These are phyloP conservation scores for Verticillium albo-atrum DNA, from an alignment of 2,329 filamentous ascomycete species.

Conservation along the genomic window DNA sequence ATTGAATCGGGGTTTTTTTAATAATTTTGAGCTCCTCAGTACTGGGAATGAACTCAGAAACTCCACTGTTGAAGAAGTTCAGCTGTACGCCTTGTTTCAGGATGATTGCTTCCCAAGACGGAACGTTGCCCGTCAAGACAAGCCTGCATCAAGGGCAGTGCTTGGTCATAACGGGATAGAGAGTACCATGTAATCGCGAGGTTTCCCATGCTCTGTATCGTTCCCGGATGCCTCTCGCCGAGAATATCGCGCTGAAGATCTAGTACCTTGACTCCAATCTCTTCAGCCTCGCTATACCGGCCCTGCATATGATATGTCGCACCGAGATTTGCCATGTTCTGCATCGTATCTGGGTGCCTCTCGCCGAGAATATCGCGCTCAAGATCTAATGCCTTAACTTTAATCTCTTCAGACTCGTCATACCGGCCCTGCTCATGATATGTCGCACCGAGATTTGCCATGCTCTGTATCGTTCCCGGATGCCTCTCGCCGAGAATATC, in stretches of 20 bases:
- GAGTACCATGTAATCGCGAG: neutral
- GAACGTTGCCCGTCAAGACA: neutral
- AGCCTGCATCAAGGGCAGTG: neutral
- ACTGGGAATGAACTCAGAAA: neutral
- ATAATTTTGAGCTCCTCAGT: neutral
- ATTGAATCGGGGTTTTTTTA: too few relatives aligned
- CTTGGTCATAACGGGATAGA: neutral
- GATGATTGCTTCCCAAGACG: neutral
- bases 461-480: neutral
- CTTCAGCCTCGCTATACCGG: conserved; percentile 13
- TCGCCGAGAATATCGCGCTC: neutral
- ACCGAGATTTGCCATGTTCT: conserved; percentile 2
- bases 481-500: neutral
- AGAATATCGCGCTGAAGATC: neutral
- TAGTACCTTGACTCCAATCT: neutral
- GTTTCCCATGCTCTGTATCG: neutral
- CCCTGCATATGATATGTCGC: conserved; percentile 13
- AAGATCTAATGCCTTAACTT: neutral
- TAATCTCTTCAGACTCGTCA: conserved; percentile 8
- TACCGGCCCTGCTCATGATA: conserved; percentile 15
- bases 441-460: conserved; percentile 3
- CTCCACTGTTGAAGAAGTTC: neutral
- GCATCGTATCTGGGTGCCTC: neutral
- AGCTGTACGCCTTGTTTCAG: neutral
- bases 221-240: conserved; percentile 12